These are phyloP conservation scores for Fusarium irregulare DNA, from an alignment of 2,329 filamentous ascomycete species.

Conservation along the genomic window DNA sequence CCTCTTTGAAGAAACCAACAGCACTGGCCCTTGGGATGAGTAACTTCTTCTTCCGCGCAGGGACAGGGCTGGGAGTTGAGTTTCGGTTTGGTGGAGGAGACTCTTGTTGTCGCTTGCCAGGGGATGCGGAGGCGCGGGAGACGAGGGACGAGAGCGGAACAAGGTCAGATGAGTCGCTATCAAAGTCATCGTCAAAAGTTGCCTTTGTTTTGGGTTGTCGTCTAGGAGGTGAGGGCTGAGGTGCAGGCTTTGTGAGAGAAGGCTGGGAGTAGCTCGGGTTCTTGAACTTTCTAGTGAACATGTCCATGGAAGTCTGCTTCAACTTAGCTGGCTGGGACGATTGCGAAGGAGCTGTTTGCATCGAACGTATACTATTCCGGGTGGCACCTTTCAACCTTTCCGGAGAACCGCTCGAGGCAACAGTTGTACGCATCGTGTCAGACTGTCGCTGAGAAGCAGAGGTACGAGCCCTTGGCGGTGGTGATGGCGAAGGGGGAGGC, in stretches of 20 bases:
- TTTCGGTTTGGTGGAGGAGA: not conserved
- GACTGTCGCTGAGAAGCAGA: slow-evolving; percentile 31
- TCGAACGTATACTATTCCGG: not conserved
- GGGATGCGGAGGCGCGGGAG: slow-evolving; percentile 14
- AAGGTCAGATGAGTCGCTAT: slow-evolving; percentile 34
- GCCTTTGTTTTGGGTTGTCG: not conserved
- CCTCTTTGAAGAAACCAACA: slow-evolving; percentile 55
- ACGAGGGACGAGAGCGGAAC: slow-evolving; percentile 30
- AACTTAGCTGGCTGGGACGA: slow-evolving; percentile 28
- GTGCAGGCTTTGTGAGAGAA: not conserved
- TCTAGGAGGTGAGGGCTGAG: not conserved
- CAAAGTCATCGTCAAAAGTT: slow-evolving; percentile 5
- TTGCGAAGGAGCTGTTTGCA: not conserved
- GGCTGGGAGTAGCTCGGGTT: slow-evolving; percentile 15
- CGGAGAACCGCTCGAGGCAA: slow-evolving; percentile 36
- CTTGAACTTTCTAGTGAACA: slow-evolving; percentile 41
- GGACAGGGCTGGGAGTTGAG: slow-evolving; percentile 31
- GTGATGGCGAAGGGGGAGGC: slow-evolving; percentile 45
- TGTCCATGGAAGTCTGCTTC: slow-evolving; percentile 52
- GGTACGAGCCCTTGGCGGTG: slow-evolving; percentile 29
- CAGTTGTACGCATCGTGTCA: slow-evolving; percentile 44
- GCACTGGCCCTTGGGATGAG: slow-evolving; percentile 53
- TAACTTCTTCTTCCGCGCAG: slow-evolving; percentile 52
- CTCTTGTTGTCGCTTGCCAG: slow-evolving; percentile 18
- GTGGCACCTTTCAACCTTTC: slow-evolving; percentile 31